Percentiles rank a stretch among this genome's conserved stretches.
Evolutionary conservation across 257 asterid genomes (phyloP).

Genomic region (Solanum pennellii): DNA sequence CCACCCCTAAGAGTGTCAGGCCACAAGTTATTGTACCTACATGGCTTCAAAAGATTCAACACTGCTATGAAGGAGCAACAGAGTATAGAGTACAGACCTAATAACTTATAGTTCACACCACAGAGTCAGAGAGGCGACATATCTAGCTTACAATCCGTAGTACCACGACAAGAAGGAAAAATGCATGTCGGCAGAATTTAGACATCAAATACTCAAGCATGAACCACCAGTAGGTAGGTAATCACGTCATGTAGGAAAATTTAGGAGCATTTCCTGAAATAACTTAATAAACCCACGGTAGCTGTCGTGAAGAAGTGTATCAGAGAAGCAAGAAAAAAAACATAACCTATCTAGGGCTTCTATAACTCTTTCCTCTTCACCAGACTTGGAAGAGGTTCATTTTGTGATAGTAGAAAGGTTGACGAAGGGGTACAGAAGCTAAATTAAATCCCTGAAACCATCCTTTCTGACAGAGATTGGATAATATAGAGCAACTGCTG

Average conservation of each 20-base stretch:
- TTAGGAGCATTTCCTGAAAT: not conserved
- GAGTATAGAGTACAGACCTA: not conserved
- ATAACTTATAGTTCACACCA: not conserved
- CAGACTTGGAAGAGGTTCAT: not conserved
- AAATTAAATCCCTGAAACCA: not conserved
- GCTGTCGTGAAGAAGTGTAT: not conserved
- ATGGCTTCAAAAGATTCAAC: not conserved
- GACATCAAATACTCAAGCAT: not conserved
- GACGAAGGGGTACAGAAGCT: not conserved
- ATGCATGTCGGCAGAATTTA: not conserved
- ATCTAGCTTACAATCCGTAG: not conserved
- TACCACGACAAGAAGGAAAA: not conserved
- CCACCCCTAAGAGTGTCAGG: not conserved
- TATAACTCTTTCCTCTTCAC: not conserved
- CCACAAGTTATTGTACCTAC: not conserved
- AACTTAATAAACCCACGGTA: not conserved
- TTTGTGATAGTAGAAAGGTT: not conserved
- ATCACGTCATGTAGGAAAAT: not conserved
- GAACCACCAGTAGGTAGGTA: not conserved
- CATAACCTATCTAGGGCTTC: not conserved
- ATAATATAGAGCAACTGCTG: not conserved
- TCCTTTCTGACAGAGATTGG: not conserved
- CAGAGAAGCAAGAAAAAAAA: not conserved
- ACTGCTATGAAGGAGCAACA: not conserved
- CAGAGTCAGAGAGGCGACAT: not conserved